A percentile compares a stretch with the other conserved stretches of the same genome.
Conservation (phyloP, 176 grass and related monocot genomes). For the Oryza meyeriana region DNA sequence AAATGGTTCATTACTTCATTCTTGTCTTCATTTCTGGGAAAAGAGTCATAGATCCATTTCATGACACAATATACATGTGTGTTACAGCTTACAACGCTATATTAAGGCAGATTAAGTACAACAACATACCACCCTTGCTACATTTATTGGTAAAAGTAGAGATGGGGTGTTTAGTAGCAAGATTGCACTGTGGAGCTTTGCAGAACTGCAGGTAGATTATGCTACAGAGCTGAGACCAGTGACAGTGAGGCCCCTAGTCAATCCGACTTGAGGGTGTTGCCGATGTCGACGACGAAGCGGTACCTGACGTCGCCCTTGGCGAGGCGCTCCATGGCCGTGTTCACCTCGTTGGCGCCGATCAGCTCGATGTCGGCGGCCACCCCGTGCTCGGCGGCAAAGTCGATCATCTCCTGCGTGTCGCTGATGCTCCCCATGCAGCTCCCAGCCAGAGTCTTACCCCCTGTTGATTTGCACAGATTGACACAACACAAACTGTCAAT, state of each 20-base stretch:
- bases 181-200: background rate
- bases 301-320: slow-evolving; percentile 56
- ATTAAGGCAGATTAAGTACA: background rate
- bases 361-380: slow-evolving; percentile 48
- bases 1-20: background rate
- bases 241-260: slow-evolving; percentile 11
- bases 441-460: slow-evolving; percentile 44
- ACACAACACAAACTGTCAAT: background rate
- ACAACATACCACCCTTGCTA: background rate
- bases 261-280: slow-evolving; percentile 36
- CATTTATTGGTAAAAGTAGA: slow-evolving; percentile 6
- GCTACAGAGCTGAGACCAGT: slow-evolving; percentile 20
- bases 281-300: slow-evolving; percentile 72
- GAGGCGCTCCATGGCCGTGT: slow-evolving; percentile 49
- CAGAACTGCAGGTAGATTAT: background rate
- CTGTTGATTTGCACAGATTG: slow-evolving; percentile 3
- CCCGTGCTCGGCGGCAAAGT: slow-evolving; percentile 47
- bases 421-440: slow-evolving; percentile 55
- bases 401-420: slow-evolving; percentile 66
- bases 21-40: too few relatives aligned
- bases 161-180: background rate
- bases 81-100: background rate
- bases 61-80: slow-evolving; percentile 3
- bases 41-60: background rate
- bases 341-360: slow-evolving; percentile 28